Conservation (phyloP, 805 yeast genomes). For the Trichomonascus vanleenenianus region DNA sequence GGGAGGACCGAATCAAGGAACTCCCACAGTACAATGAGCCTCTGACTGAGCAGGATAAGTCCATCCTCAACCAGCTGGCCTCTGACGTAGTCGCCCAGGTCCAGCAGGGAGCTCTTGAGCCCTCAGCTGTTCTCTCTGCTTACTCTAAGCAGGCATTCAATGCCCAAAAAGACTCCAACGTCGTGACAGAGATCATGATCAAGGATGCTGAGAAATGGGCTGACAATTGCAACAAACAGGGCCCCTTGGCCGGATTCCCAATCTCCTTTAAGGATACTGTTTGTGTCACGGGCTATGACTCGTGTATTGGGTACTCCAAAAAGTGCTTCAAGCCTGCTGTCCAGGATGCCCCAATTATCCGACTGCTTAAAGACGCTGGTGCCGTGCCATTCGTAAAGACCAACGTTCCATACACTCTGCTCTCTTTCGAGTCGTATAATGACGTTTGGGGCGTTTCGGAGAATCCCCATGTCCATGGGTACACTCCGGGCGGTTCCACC, state of each 20-base stretch:
- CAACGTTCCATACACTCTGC: slow-evolving; percentile 47
- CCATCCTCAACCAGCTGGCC: slow-evolving; percentile 36
- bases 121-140: slow-evolving; percentile 50
- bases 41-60: slow-evolving; percentile 27
- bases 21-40: slow-evolving; percentile 34
- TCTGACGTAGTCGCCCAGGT: slow-evolving; percentile 36
- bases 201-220: slow-evolving; percentile 62
- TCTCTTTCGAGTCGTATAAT: slow-evolving; percentile 50
- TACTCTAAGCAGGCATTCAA: slow-evolving; percentile 58
- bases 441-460: slow-evolving; percentile 44
- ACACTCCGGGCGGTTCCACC: slow-evolving; percentile 47
- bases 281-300: slow-evolving; percentile 41
- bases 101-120: slow-evolving; percentile 38
- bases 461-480: slow-evolving; percentile 41
- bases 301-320: slow-evolving; percentile 44
- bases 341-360: slow-evolving; percentile 35
- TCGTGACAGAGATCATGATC: slow-evolving; percentile 54
- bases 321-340: slow-evolving; percentile 34
- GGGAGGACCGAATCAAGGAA: slow-evolving; percentile 28
- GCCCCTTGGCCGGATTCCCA: slow-evolving; percentile 59
- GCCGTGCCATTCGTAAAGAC: slow-evolving; percentile 51
- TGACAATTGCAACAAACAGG: slow-evolving; percentile 42
- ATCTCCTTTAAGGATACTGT: slow-evolving; percentile 55
- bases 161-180: slow-evolving; percentile 50
- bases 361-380: slow-evolving; percentile 42